Conservation (phyloP, 2,329 filamentous ascomycete genomes). For the Epichloe glyceriae region DNA sequence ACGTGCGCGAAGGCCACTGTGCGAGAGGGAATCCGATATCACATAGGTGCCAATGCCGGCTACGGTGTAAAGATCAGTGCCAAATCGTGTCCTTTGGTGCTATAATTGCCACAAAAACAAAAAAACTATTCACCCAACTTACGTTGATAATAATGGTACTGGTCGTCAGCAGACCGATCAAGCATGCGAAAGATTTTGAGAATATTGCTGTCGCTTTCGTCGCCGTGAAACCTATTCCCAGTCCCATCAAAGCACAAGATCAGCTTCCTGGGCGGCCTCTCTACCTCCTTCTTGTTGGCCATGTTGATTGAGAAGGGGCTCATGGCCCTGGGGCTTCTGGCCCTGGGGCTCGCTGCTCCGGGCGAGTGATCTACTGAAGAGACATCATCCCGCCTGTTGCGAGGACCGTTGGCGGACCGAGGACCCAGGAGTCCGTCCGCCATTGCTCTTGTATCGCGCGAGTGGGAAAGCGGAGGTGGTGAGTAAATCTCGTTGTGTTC, state of each 20-base stretch:
- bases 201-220: constrained; percentile 52
- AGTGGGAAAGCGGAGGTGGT: too few species aligned
- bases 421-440: constrained; percentile 1
- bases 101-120: accelerated
- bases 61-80: constrained; percentile 13
- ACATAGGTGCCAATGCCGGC: constrained; percentile 65
- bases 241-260: constrained; percentile 52
- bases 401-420: not conserved
- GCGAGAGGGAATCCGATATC: constrained; percentile 43
- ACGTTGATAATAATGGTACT: constrained; percentile 54
- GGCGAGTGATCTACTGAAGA: not conserved
- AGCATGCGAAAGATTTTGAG: constrained; percentile 60
- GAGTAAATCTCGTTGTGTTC: too few species aligned
- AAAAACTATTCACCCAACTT: constrained; percentile 12
- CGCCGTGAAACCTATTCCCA: constrained; percentile 50
- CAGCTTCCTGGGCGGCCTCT: constrained; percentile 28
- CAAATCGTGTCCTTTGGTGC: not conserved
- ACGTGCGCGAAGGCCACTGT: constrained; percentile 41
- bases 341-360: not conserved
- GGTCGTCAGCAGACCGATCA: constrained; percentile 47
- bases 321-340: not conserved
- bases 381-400: not conserved
- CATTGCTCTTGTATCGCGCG: not conserved
- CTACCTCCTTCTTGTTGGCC: not conserved
- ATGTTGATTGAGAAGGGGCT: constrained; percentile 1